Percentiles rank a stretch among this genome's conserved stretches.
Evolutionary conservation across 2,329 filamentous ascomycete genomes (phyloP).

Genomic region (Colletotrichum coccodes): DNA sequence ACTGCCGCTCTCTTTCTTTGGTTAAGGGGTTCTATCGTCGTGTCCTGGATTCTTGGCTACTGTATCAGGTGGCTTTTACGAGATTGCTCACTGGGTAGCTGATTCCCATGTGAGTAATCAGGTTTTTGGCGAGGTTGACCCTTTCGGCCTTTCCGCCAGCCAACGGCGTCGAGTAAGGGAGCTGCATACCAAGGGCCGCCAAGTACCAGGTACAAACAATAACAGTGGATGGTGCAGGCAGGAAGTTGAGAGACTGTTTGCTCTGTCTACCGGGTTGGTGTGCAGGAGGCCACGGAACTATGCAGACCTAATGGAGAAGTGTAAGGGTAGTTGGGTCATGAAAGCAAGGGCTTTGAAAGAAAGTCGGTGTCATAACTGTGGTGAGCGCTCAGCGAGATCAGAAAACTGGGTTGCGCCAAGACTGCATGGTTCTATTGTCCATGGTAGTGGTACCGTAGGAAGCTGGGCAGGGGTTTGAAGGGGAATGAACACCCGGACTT

Average conservation of each 20-base stretch:
- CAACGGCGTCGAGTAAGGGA: background rate
- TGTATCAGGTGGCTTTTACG: background rate
- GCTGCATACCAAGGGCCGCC: background rate
- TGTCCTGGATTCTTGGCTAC: background rate
- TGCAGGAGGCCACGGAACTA: background rate
- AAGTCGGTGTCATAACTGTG: background rate
- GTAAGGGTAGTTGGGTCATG: background rate
- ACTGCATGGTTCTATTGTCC: background rate
- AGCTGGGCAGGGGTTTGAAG: conserved; percentile 16
- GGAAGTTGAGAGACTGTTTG: no score
- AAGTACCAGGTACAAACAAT: background rate
- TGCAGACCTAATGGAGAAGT: background rate
- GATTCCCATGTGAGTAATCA: background rate
- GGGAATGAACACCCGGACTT: background rate
- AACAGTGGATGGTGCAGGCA: background rate
- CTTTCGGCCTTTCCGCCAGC: background rate
- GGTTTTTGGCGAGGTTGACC: background rate
- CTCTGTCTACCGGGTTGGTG: background rate
- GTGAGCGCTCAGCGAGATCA: background rate
- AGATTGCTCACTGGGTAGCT: background rate
- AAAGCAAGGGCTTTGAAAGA: background rate
- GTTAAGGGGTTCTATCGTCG: background rate
- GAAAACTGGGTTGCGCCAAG: conserved; percentile 11
- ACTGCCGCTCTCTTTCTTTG: background rate
- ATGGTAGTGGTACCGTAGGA: background rate